Base-by-base conservation (phyloP, 2,329 filamentous ascomycete genomes). In the Elsinoe ampelina region DNA sequence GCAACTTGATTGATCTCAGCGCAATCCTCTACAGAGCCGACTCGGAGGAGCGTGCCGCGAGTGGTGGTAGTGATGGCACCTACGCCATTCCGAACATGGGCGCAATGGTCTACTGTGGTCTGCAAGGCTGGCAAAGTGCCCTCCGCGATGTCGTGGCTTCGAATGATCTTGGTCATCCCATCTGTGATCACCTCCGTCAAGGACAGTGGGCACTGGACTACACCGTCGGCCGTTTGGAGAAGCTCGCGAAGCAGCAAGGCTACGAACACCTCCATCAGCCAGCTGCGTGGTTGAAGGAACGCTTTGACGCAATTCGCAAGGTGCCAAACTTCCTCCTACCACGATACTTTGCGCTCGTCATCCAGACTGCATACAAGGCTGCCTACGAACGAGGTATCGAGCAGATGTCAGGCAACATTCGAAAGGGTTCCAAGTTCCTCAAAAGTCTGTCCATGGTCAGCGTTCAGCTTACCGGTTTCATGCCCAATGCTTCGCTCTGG, bases 121-220 rank as follows among this genome's bases (percentile, higher is more conserved):
- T 98, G n/a, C 93, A 98, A 70, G 95, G 95, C 36, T 98, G 93
- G 92, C 95, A 92, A 90, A 96, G 90, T 68, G 77, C 95, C 0
- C 75, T 98, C 41, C 85, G 89, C 64, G 79, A 87, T 58, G 86
- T 98, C 60, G 87, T 97, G 63, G 81, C 79, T 52, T 84, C 93
- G 61, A 98, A 98, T 69, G 84, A 97, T 67, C 80, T 98, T 7
- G 93, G 88, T 0, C 93, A 98, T 68, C 88, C 93, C 0, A 79
- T 98, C 10, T 97, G 92, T 70, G 86, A 96, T 66, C 92, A 98
- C 66, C 80, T 98, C 4, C 85, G 93, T 52, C 82, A 95, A 62
- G 93, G 93, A 0, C 83, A 91, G 62, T 98, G 93, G 93, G 86
- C 89, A 2, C 73, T 97, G 17, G 91, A 97, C 69, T 97, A 92